Evolutionary conservation across 2,329 filamentous ascomycete genomes (phyloP), one percentile per base, ranked within the genome.

Genomic region (Aspergillus aculeatus): DNA sequence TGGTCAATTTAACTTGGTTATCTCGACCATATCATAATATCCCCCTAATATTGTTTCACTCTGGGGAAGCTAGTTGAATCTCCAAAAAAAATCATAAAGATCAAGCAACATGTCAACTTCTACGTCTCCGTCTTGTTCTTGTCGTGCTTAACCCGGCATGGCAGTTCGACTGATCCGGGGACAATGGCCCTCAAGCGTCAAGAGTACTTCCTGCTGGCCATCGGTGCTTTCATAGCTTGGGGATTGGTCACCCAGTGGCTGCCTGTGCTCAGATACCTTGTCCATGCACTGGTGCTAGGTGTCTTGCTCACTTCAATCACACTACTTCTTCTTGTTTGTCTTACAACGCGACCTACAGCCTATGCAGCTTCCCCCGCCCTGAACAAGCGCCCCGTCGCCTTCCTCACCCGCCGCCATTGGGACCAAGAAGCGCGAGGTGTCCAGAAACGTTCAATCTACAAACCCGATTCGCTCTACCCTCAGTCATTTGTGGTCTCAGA

Each of bases 221-320:
- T 75, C 57, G 73, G 69, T 61, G 75, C 70, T 31, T 80, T 96
- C 77, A 81, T 97, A 74, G 89, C 91, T 73, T 98, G 94, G 94
- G 90, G 91, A 63, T 89, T 93, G 75, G 84, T 89, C 61, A 88
- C 91, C 67, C 88, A 90, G 79, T 96, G 90, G 88, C 82, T 92
- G 69, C 92, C 94, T 31, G 80, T 87, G 61, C 81, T 98, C 66
- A 91, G 92, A 75, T 96, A 90, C 84, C 83, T 91, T 47, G 91
- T 90, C 69, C 90, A 96, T 77, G 91, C 93, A 68, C 92, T 98
- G 74, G 80, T 89, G 66, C 78, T 84, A 65, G 94, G 95, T 65
- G 79, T 83, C 64, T 68, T 89, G 63, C 70, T 80, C 24, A 79
- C 87, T 51, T 71, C 82, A 2, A 65, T 84, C 53, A 74, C 84